Base-by-base conservation (phyloP, 163 green algal species). In the Coccomyxa subellipsoidea region DNA sequence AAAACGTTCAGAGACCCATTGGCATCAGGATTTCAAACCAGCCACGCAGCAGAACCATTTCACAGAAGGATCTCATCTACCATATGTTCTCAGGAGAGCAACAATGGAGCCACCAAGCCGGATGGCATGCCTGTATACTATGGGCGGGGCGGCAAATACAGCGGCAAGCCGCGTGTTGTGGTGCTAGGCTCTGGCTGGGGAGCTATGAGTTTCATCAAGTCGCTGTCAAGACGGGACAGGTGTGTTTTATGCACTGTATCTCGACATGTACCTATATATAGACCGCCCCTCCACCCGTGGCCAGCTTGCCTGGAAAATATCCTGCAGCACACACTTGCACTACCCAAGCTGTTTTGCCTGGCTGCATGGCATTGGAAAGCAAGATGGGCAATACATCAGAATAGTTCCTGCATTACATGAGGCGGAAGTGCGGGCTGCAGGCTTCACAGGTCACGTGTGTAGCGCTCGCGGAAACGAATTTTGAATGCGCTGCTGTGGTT, bases 141-240 rank as follows among this genome's bases (percentile, higher is more conserved):
- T 53, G 72, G 72, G 1, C 23, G 37, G 72, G 37, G 72, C 31
- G 72, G 36, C 29, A 80, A 36, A 9, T 38, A 66, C 38, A 70
- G 32, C 12, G 37, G 38, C 38, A 90, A 89, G 80, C 88, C 87
- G 0, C 82, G 90, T 2, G 83, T 94, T 5, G 87, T 93, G 15
- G 85, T 96, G 15, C 83, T 96, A 27, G 92, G 91, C 32, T 90
- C 85, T 32, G 93, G 93, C 9, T 96, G 93, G 93, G 92, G 85
- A 0, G 81, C 89, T 9, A 91, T 94, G 85, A 87, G 69, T 36
- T 92, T 95, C 78, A 37, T 83, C 36, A 80, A 86, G 27, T 69
- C 73, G 27, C 47, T 86, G 23, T 38, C n/a, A 6, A 59, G 29
- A 9, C 31, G 29, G 10, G 76, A 59, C 36, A 66, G 36, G 76